phyloP scores from a whole-genome alignment of 1,139 yeast genomes.

The Entelexis paramagnoliae region DNA sequence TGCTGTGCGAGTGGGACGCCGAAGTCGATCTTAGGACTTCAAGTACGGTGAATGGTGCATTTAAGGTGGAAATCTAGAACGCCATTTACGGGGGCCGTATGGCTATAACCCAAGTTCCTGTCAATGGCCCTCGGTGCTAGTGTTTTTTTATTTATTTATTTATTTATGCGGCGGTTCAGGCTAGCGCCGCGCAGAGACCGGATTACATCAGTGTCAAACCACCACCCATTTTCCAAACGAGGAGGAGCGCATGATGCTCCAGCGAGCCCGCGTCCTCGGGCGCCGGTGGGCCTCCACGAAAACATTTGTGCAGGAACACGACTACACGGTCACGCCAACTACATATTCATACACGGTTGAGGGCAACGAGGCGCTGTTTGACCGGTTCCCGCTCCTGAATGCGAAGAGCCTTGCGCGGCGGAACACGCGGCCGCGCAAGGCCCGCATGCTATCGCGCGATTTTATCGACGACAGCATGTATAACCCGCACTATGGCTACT shows the following conservation, averaged over 20 bases:
- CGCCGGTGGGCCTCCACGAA: background rate
- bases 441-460: slow-evolving; percentile 63
- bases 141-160: too few species aligned
- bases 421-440: slow-evolving; percentile 46
- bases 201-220: background rate
- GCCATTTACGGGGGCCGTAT: too few species aligned
- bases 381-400: slow-evolving; percentile 40
- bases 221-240: background rate
- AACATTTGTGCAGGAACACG: slow-evolving; percentile 25
- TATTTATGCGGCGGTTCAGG: too few species aligned
- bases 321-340: slow-evolving; percentile 30
- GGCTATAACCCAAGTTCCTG: too few species aligned
- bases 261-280: background rate
- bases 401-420: slow-evolving; percentile 41
- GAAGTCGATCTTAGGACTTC: too few species aligned
- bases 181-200: background rate
- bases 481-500: slow-evolving; percentile 74
- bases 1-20: too few species aligned
- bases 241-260: background rate
- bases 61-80: too few species aligned
- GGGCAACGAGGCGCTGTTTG: slow-evolving; percentile 34
- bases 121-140: too few species aligned
- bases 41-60: too few species aligned
- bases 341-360: slow-evolving; percentile 30
- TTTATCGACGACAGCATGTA: slow-evolving; percentile 79